These are phyloP conservation scores for Cladosporium cucumerinum DNA, from an alignment of 2,329 filamentous ascomycete species.

Conservation along the genomic window DNA sequence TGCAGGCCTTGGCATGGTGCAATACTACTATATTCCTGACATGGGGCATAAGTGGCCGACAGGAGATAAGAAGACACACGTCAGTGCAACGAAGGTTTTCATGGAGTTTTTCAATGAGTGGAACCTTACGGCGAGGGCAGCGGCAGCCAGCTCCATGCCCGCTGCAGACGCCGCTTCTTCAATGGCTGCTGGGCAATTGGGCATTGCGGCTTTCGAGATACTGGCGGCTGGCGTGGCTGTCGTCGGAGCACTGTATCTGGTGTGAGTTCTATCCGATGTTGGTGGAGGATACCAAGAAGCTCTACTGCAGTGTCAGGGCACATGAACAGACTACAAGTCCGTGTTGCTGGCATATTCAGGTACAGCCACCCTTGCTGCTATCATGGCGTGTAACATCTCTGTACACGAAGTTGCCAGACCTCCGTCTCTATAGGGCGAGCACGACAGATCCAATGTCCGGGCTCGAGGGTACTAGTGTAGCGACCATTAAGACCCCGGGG, in stretches of 20 bases:
- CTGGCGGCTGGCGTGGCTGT: not conserved
- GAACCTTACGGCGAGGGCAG: slow-evolving; percentile 18
- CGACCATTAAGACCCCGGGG: not conserved
- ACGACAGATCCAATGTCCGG: not conserved
- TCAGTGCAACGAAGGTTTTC: slow-evolving; percentile 26
- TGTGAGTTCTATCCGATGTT: not conserved
- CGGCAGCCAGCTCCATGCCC: not conserved
- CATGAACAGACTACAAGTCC: not conserved
- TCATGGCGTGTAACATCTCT: not conserved
- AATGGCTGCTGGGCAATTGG: not conserved
- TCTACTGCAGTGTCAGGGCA: not conserved
- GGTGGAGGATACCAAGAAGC: not conserved
- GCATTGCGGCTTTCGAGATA: not conserved
- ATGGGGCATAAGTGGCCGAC: slow-evolving; percentile 40
- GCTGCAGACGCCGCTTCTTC: not conserved
- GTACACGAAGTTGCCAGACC: not conserved
- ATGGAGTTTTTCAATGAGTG: slow-evolving; percentile 26
- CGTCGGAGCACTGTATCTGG: not conserved
- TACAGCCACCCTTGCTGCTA: too few species aligned
- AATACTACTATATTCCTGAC: slow-evolving; percentile 38
- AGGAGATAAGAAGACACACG: slow-evolving; percentile 17
- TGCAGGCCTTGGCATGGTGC: slow-evolving; percentile 32
- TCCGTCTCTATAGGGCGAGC: not conserved
- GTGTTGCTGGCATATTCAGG: not conserved
- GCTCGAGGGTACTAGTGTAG: not conserved